These are phyloP conservation scores for Thielaviopsis euricoi DNA, from an alignment of 2,329 filamentous ascomycete species.

Conservation along the genomic window DNA sequence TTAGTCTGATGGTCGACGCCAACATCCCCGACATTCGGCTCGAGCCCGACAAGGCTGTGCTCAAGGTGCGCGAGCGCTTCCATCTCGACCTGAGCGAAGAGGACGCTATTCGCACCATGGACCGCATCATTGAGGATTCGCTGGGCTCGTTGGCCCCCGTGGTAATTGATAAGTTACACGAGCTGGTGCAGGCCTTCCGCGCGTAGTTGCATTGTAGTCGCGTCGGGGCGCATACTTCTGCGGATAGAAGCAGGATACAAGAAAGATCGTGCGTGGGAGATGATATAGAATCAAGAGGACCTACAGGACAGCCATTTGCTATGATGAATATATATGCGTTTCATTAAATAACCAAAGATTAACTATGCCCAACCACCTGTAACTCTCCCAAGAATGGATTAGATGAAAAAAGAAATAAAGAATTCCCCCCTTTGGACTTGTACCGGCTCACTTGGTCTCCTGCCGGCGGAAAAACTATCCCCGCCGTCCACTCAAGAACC, in stretches of 20 bases:
- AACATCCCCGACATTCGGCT: constrained; percentile 91
- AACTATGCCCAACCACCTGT: no score
- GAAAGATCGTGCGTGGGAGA: no score
- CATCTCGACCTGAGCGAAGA: constrained; percentile 84
- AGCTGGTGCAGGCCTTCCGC: constrained; percentile 80
- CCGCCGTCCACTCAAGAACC: background rate
- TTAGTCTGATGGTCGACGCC: constrained; percentile 92
- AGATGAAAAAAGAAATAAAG: no score
- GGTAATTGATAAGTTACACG: constrained; percentile 88
- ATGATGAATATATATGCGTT: background rate
- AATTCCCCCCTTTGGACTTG: no score
- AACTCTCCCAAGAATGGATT: no score
- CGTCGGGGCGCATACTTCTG: no score
- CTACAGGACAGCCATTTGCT: background rate
- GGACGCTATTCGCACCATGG: constrained; percentile 77
- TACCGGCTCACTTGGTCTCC: background rate
- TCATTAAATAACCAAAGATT: background rate
- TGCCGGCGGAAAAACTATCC: background rate
- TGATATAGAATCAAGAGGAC: background rate
- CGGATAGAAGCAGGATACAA: no score
- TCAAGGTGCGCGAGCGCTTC: constrained; percentile 90
- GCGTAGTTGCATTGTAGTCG: no score
- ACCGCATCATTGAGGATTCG: constrained; percentile 79
- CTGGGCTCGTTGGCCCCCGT: constrained; percentile 80
- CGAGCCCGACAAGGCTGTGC: constrained; percentile 81